phyloP scores from a whole-genome alignment of 2,329 filamentous ascomycete genomes.

The Cucurbitaria berberidis region DNA sequence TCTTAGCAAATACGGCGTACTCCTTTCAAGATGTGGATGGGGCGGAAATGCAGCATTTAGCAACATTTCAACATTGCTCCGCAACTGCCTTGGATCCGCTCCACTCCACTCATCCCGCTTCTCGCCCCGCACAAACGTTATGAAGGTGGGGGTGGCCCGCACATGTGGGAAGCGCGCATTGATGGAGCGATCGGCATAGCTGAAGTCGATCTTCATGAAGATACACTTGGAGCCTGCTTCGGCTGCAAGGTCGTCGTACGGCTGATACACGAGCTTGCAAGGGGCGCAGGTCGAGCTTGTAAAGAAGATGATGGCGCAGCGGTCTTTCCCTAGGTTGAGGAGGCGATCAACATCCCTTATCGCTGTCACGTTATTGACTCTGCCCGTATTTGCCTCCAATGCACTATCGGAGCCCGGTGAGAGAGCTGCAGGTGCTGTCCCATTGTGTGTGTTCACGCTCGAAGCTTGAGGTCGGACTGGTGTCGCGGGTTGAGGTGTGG shows the following conservation, averaged over 20 bases:
- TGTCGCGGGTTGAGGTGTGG: conserved; percentile 47
- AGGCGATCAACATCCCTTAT: conserved; percentile 66
- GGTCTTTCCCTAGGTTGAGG: conserved; percentile 64
- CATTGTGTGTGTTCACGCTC: conserved; percentile 13
- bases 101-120: conserved; percentile 83
- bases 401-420: conserved; percentile 13
- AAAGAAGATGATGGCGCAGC: conserved; percentile 87
- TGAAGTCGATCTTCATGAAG: conserved; percentile 84
- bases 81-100: conserved; percentile 71
- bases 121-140: conserved; percentile 78
- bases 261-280: conserved; percentile 81
- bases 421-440: conserved; percentile 6
- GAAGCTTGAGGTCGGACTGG: conserved; percentile 16
- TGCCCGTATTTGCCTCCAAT: conserved; percentile 44
- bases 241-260: conserved; percentile 79
- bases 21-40: conserved; percentile 76
- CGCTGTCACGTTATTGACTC: conserved; percentile 67
- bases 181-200: conserved; percentile 68
- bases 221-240: conserved; percentile 71
- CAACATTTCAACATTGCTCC: conserved; percentile 74
- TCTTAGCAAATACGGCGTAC: conserved; percentile 72
- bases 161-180: conserved; percentile 66
- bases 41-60: conserved; percentile 75
- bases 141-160: conserved; percentile 83
- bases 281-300: conserved; percentile 86